Evolutionary conservation across 106 monocot genomes (phyloP).

Genomic region (Dioscorea dumetorum): DNA sequence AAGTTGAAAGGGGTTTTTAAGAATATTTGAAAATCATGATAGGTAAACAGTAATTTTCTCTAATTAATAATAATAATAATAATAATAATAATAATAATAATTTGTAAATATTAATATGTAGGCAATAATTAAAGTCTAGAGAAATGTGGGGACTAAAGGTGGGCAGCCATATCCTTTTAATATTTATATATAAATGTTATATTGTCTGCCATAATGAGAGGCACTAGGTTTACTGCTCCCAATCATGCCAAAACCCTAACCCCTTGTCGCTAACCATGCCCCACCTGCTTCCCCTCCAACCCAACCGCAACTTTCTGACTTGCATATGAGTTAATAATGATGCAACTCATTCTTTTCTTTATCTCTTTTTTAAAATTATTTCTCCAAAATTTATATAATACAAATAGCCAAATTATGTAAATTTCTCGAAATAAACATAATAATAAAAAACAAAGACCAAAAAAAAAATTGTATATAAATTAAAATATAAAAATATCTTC

Average conservation of each 20-base stretch:
- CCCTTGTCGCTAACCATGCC: neutral
- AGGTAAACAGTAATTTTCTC: too few relatives aligned
- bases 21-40: too few relatives aligned
- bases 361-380: neutral
- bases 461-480: neutral
- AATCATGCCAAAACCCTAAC: slow-evolving; percentile 5
- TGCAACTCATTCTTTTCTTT: neutral
- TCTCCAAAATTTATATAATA: too few relatives aligned
- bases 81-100: too few relatives aligned
- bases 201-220: slow-evolving; percentile 23
- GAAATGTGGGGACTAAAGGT: too few relatives aligned
- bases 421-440: too few relatives aligned
- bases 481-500: neutral
- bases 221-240: slow-evolving; percentile 5
- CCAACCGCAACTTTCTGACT: neutral
- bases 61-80: too few relatives aligned
- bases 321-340: neutral
- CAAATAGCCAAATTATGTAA: neutral
- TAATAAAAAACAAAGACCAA: neutral
- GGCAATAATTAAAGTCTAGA: too few relatives aligned
- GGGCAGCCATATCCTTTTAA: too few relatives aligned
- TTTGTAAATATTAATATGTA: too few relatives aligned
- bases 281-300: slow-evolving; percentile 1
- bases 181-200: neutral
- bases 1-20: too few relatives aligned